These are phyloP conservation scores for Hyphodiscus sp. DNA, from an alignment of 2,329 filamentous ascomycete species.

Conservation along the genomic window DNA sequence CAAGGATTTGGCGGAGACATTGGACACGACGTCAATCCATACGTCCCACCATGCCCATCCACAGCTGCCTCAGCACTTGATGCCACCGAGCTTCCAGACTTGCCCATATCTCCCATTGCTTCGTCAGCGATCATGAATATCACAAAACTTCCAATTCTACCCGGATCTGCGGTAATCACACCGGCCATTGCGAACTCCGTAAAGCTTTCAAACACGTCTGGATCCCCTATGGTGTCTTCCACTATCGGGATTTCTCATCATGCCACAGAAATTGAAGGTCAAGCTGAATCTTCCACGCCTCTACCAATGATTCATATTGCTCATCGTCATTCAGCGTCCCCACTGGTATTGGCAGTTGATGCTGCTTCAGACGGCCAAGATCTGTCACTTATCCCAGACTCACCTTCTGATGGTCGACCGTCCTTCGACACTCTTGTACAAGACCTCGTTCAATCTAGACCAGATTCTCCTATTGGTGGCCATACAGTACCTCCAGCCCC, in stretches of 20 bases:
- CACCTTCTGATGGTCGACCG: slow-evolving; percentile 2
- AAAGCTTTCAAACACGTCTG: no score
- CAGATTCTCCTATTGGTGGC: slow-evolving; percentile 20
- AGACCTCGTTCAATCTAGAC: slow-evolving; percentile 15
- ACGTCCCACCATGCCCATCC: background rate
- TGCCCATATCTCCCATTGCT: background rate
- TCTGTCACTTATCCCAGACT: slow-evolving; percentile 7
- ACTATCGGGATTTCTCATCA: no score
- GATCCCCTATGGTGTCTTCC: no score
- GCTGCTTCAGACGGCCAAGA: background rate
- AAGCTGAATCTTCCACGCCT: no score
- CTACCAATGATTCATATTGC: no score
- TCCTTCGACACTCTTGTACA: slow-evolving; percentile 16
- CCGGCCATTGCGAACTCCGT: no score
- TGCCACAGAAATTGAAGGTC: no score
- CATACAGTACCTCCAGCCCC: slow-evolving; percentile 4
- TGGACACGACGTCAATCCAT: background rate
- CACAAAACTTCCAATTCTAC: no score
- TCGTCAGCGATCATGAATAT: background rate
- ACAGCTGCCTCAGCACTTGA: background rate
- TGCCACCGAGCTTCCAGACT: background rate
- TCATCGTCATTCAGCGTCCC: background rate
- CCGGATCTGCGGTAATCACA: no score
- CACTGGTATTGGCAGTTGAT: background rate
- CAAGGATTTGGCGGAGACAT: background rate